These are phyloP conservation scores for Breynia disticha DNA, from an alignment of 441 rosid species.

Conservation along the genomic window DNA sequence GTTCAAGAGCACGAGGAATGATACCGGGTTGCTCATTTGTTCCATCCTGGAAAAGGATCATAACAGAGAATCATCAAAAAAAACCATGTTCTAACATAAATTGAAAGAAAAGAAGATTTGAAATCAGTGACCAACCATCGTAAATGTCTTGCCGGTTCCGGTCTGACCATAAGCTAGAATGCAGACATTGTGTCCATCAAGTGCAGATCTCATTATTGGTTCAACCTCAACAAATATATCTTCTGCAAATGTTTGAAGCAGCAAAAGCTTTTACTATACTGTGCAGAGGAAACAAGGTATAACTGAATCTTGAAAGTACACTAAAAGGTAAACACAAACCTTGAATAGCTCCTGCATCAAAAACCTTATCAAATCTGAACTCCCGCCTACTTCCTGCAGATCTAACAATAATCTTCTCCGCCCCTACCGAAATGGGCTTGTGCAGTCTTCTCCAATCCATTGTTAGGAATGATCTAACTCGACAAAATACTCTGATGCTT, in stretches of 20 bases:
- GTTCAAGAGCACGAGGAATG: constrained; percentile 67
- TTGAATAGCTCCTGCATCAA: constrained; percentile 55
- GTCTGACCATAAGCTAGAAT: constrained; percentile 89
- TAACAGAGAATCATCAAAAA: constrained; percentile 3
- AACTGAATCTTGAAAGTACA: constrained; percentile 6
- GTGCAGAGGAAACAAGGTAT: neutral
- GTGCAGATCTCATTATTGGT: constrained; percentile 77
- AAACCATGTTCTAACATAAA: neutral
- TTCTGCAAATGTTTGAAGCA: constrained; percentile 48
- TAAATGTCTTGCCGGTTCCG: constrained; percentile 79
- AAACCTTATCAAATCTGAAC: constrained; percentile 68
- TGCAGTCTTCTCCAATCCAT: constrained; percentile 35
- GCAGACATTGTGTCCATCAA: constrained; percentile 85
- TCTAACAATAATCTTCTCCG: constrained; percentile 40
- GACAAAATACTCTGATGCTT: constrained; percentile 70
- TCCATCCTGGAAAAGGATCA: constrained; percentile 51
- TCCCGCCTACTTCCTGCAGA: constrained; percentile 50
- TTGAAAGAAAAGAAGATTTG: neutral
- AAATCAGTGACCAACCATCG: constrained; percentile 52
- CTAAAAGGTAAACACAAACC: constrained; percentile 32
- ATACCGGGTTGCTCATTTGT: constrained; percentile 55
- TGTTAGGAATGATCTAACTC: constrained; percentile 50
- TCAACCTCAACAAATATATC: constrained; percentile 68
- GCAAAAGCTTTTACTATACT: constrained; percentile 10
- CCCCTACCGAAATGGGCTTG: constrained; percentile 40